Base-by-base conservation (phyloP, 495 filamentous ascomycete genomes). In the Penicillium paxilli region DNA sequence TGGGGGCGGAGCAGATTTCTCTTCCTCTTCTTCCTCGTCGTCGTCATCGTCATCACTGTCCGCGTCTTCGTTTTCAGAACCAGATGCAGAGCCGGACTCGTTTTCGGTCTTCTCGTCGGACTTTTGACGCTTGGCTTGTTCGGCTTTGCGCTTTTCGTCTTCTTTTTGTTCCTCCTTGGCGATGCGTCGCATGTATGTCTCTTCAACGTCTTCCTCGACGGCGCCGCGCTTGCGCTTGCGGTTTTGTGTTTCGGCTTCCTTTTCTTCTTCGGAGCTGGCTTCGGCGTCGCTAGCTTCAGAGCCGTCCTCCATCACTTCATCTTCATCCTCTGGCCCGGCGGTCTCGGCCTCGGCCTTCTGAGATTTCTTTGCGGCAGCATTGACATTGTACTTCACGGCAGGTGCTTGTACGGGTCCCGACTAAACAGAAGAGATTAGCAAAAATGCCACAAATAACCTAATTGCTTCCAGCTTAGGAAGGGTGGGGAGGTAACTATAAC, bases 161-260 rank as follows among this genome's bases (percentile, higher is more conserved):
- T 45, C 80, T 45, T 80, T 80, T 47, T 72, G 58, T 49, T 86
- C 80, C 57, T 86, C 82, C 50, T 75, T 76, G 42, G 73, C 80
- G 47, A 98, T 68, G 51, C 86, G 85, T 49, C 83, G 80, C 78
- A 97, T 83, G 61, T 98, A 97, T 22, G 77, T 79, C 23, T 80
- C 85, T 65, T 97, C 94, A 1, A 98, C 67, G 51, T 94, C 85
- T 46, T 92, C 90, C 23, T 86, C 81, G 10, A 82, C 80, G 24
- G 80, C 70, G 49, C 77, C 81, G 38, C 88, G 80, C 72, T 94
- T 96, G 54, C 93, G 85, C 64, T 96, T 96, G 42, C 84, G 80
- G 49, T 81, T 83, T 40, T 76, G 69, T 10, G 47, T 57, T 51
- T 79, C 75, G 9, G 73, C 64, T 41, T 66, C 57, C 30, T 69